A percentile compares a stretch with the other conserved stretches of the same genome.
Evolutionary conservation across 106 monocot genomes (phyloP).

Genomic region (Dendrobium huoshanense): DNA sequence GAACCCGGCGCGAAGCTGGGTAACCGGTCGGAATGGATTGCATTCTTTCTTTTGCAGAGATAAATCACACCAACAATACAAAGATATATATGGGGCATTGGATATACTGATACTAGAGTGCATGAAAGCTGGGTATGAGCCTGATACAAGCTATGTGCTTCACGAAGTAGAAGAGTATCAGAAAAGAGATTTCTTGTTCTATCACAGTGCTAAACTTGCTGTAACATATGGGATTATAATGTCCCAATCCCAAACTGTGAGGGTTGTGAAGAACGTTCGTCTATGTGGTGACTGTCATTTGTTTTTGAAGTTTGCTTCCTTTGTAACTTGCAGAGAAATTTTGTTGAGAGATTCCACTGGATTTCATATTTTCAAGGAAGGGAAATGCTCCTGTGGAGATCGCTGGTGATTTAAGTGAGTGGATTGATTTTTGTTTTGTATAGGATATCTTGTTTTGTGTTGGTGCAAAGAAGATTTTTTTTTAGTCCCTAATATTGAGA

Average conservation of each 20-base stretch:
- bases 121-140: conserved; percentile 76
- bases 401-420: conserved; percentile 33
- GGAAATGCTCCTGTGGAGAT: conserved; percentile 73
- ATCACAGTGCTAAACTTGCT: conserved; percentile 87
- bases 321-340: conserved; percentile 53
- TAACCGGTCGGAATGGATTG: conserved; percentile 29
- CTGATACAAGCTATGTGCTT: conserved; percentile 80
- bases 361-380: conserved; percentile 56
- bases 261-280: conserved; percentile 67
- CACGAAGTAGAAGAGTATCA: conserved; percentile 95
- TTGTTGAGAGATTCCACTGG: conserved; percentile 71
- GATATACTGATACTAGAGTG: conserved; percentile 79
- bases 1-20: conserved; percentile 69
- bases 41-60: conserved; percentile 79
- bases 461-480: too few relatives aligned
- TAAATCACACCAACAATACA: conserved; percentile 48
- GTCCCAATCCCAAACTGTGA: conserved; percentile 11
- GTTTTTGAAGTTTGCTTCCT: conserved; percentile 65
- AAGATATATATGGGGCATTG: conserved; percentile 67
- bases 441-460: neutral
- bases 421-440: neutral
- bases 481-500: too few relatives aligned
- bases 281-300: conserved; percentile 88
- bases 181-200: conserved; percentile 82
- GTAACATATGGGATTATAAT: conserved; percentile 49